Evolutionary conservation across 2,329 filamentous ascomycete species (phyloP), one percentile per base, ranked within the genome.

Genomic region (Fusarium nygamai): DNA sequence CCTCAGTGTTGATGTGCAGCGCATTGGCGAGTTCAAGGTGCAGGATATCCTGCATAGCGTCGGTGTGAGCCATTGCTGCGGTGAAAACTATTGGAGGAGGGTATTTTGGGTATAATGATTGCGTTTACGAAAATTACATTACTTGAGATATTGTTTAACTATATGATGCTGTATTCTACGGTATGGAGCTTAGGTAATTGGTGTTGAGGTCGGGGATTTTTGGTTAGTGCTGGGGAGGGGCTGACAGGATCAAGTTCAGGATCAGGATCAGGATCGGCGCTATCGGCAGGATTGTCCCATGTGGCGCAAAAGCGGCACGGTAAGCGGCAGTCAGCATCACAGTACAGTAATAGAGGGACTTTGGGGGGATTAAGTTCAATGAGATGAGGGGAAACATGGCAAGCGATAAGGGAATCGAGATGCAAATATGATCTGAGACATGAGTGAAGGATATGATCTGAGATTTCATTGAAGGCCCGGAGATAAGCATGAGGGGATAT

Each of bases 231-330:
- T 24, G 13, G 17, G 20, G 31, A 17, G 33, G 24, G 46, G 43
- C 33, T 60, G 57, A 51, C 43, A 60, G 43, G 43, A 60, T 60
- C 43, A 51, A 46, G 43, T 29, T 60, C 24, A 60, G 57, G 57
- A 60, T 60, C 57, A 60, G 57, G 57, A 51, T 60, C 57, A 51
- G 57, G 57, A 60, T 60, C 33, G 33, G 56, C 24, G 19, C 51
- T 54, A 39, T 54, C 51, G 20, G 51, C 51, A 56, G 51, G 51
- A 56, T 56, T 56, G 34, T 56, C 51, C 34, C 51, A 41, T 29
- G 34, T 38, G 34, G 51, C 34, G 24, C 34, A 13, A 22, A 17
- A 29, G 20, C 24, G 14, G 51, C 51, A 38, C 13, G 17, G n/a
- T 39, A 29, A 36, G 48, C 48, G n/a, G 50, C 50, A 53, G 50